These are phyloP conservation scores for Lolium perenne DNA, from an alignment of 176 grass and related monocot genomes.

Conservation along the genomic window DNA sequence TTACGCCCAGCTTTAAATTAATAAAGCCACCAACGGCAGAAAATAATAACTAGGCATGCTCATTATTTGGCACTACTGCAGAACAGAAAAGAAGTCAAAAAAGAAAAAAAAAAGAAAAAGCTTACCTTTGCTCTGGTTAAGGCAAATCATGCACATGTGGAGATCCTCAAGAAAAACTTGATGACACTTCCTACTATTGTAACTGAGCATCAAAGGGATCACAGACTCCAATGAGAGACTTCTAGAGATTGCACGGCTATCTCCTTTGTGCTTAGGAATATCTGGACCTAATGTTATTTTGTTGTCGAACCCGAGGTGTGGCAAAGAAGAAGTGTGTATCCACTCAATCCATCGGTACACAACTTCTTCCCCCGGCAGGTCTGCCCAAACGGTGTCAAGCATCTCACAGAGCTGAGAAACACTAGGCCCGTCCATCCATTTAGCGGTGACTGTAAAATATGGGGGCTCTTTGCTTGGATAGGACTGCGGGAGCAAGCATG, in stretches of 20 bases:
- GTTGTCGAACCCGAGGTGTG: constrained; percentile 48
- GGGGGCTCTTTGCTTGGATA: constrained; percentile 58
- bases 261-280: not conserved
- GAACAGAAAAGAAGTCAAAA: not conserved
- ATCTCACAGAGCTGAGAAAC: constrained; percentile 59
- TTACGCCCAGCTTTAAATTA: too few relatives aligned
- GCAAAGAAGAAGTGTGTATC: constrained; percentile 45
- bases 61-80: not conserved
- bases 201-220: constrained; percentile 56
- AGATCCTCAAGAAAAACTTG: constrained; percentile 59
- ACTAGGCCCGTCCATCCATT: constrained; percentile 62
- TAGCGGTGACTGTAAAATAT: constrained; percentile 50
- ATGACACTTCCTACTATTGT: constrained; percentile 33
- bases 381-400: constrained; percentile 61
- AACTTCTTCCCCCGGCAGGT: constrained; percentile 54
- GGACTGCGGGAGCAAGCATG: constrained; percentile 53
- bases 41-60: not conserved
- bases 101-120: not conserved
- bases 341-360: constrained; percentile 67
- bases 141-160: constrained; percentile 55
- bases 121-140: constrained; percentile 51
- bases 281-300: constrained; percentile 44
- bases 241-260: constrained; percentile 45
- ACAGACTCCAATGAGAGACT: constrained; percentile 40
- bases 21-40: too few relatives aligned